phyloP scores from a whole-genome alignment of 2,329 filamentous ascomycete species.

The Cercospora sesami region DNA sequence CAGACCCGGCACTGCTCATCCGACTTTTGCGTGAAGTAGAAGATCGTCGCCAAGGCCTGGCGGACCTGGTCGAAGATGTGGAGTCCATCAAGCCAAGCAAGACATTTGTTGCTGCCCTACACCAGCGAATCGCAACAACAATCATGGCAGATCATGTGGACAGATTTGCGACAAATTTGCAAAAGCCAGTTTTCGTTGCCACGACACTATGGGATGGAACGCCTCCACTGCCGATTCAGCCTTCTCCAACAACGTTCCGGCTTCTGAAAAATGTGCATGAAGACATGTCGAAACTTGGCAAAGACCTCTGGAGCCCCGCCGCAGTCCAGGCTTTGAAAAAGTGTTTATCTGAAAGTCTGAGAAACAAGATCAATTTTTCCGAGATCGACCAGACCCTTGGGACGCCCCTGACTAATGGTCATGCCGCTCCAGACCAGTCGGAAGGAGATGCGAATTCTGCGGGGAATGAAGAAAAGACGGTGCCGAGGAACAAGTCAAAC shows the following conservation, averaged over 20 bases:
- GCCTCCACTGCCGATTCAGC: constrained; percentile 73
- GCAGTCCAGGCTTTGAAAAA: constrained; percentile 65
- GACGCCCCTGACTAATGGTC: constrained; percentile 23
- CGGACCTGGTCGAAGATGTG: constrained; percentile 13
- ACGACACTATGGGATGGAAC: constrained; percentile 77
- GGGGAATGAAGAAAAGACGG: constrained; percentile 16
- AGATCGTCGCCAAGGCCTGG: constrained; percentile 56
- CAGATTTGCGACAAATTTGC: constrained; percentile 13
- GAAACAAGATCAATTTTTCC: constrained; percentile 42
- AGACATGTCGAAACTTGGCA: constrained; percentile 68
- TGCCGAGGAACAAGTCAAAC: constrained; percentile 8
- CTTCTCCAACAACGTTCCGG: constrained; percentile 71
- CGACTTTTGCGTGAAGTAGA: constrained; percentile 74
- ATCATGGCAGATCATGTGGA: constrained; percentile 43
- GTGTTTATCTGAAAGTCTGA: constrained; percentile 55
- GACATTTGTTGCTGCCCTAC: constrained; percentile 62
- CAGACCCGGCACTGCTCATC: constrained; percentile 58
- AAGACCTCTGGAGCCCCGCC: constrained; percentile 76
- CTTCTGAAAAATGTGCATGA: constrained; percentile 66
- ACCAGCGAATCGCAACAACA: constrained; percentile 59
- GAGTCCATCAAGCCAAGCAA: constrained; percentile 32
- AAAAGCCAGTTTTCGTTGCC: constrained; percentile 41
- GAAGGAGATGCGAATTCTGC: constrained; percentile 21
- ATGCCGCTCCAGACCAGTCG: constrained; percentile 18
- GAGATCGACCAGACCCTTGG: constrained; percentile 23